These are phyloP conservation scores for Tetrapyrgos nigripes DNA, from an alignment of 1,284 basidiomycete genomes.

Conservation along the genomic window DNA sequence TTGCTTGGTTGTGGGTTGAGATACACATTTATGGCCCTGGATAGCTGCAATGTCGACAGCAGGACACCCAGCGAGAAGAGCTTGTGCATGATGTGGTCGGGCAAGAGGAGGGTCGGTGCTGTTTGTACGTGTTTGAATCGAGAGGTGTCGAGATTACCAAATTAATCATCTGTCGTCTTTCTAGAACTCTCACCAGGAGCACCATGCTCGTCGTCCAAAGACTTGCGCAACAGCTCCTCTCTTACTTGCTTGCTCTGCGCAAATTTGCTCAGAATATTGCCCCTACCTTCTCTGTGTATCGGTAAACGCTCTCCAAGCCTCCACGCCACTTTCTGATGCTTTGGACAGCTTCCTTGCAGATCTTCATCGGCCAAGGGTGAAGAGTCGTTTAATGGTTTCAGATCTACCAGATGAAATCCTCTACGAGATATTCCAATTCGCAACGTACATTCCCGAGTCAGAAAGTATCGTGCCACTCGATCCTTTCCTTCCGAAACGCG, in stretches of 20 bases:
- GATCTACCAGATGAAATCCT: slow-evolving; percentile 59
- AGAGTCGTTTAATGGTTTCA: slow-evolving; percentile 19
- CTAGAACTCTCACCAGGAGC: neutral
- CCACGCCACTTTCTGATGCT: neutral
- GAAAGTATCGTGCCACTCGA: slow-evolving; percentile 45
- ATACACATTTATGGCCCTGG: slow-evolving; percentile 58
- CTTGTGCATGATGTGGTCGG: slow-evolving; percentile 16
- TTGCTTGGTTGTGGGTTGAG: slow-evolving; percentile 53
- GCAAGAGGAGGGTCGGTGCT: slow-evolving; percentile 15
- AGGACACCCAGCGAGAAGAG: slow-evolving; percentile 32
- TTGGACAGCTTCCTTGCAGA: neutral
- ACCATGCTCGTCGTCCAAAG: neutral
- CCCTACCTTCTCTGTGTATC: no score
- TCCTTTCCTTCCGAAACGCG: slow-evolving; percentile 43
- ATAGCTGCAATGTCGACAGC: slow-evolving; percentile 36
- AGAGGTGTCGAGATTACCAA: neutral
- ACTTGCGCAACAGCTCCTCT: neutral
- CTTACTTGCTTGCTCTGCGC: no score
- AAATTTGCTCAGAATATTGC: no score
- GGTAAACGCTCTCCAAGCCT: no score
- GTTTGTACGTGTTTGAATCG: slow-evolving; percentile 33
- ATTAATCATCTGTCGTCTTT: neutral
- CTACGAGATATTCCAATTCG: slow-evolving; percentile 63
- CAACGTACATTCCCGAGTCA: slow-evolving; percentile 51
- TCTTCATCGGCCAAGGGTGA: neutral